Conservation (phyloP, 345 rosid species). For the Rhodamnia rubescens region DNA sequence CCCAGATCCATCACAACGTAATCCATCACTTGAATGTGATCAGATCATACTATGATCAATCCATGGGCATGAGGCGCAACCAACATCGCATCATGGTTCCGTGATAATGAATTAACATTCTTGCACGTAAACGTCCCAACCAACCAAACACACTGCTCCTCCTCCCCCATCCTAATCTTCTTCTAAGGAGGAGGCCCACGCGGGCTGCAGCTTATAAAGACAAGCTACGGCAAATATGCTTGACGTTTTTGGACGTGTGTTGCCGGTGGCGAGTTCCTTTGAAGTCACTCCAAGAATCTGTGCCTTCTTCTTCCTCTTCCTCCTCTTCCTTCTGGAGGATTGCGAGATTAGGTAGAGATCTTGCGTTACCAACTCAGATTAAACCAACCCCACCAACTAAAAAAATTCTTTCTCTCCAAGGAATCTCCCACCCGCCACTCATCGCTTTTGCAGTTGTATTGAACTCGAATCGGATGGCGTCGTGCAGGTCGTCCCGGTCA, state of each 20-base stretch:
- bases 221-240: neutral
- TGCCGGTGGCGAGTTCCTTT: neutral
- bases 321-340: neutral
- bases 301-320: neutral
- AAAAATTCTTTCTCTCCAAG: neutral
- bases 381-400: neutral
- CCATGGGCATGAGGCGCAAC: neutral
- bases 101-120: neutral
- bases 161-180: neutral
- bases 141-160: neutral
- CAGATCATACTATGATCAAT: neutral
- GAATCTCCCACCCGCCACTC: neutral
- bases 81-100: neutral
- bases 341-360: neutral
- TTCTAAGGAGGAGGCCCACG: neutral
- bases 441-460: neutral
- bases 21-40: neutral
- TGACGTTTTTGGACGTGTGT: neutral
- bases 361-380: neutral
- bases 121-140: neutral
- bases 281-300: neutral
- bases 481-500: neutral
- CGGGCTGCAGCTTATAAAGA: neutral
- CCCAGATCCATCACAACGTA: neutral
- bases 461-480: neutral